Percentiles rank a stretch among this genome's conserved stretches.
These are phyloP conservation scores for Trypanosoma vivax DNA, from an alignment of 208 protist species.

Conservation along the genomic window DNA sequence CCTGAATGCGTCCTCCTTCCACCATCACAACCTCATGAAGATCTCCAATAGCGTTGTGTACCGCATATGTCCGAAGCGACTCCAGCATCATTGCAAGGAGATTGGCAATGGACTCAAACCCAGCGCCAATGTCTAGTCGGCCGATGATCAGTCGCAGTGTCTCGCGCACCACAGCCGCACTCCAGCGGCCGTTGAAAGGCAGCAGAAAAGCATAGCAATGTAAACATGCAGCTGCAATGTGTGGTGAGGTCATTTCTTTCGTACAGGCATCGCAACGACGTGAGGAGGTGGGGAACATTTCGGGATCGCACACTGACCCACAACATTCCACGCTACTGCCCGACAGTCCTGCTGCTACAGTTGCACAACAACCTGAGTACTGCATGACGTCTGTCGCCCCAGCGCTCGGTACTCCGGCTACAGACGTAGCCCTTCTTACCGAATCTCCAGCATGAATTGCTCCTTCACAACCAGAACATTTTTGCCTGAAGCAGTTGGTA, in stretches of 20 bases:
- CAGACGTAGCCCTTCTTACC: background rate
- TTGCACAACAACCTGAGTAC: conserved; percentile 12
- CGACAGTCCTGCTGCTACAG: background rate
- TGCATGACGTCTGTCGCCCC: background rate
- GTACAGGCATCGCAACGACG: conserved; percentile 18
- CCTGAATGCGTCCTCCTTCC: conserved; percentile 6
- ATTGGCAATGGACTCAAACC: background rate
- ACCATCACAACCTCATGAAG: conserved; percentile 8
- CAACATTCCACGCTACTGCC: conserved; percentile 5
- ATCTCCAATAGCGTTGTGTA: conserved; percentile 2
- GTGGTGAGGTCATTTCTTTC: conserved; percentile 1
- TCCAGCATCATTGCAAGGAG: conserved; percentile 11
- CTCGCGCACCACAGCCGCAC: conserved; percentile 7
- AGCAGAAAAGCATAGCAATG: conserved; percentile 14
- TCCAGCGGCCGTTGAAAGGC: conserved; percentile 26
- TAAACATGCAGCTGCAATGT: conserved; percentile 15
- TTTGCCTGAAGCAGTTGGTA: conserved; percentile 35
- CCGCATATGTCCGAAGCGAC: conserved; percentile 2
- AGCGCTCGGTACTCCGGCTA: background rate
- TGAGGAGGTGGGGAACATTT: conserved; percentile 8
- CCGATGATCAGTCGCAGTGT: conserved; percentile 9
- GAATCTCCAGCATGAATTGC: background rate
- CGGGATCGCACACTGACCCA: background rate
- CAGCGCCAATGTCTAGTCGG: background rate
- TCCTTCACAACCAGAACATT: conserved; percentile 15